Base-by-base conservation (phyloP, 306 rosid genomes). In the Potentilla sterilis region DNA sequence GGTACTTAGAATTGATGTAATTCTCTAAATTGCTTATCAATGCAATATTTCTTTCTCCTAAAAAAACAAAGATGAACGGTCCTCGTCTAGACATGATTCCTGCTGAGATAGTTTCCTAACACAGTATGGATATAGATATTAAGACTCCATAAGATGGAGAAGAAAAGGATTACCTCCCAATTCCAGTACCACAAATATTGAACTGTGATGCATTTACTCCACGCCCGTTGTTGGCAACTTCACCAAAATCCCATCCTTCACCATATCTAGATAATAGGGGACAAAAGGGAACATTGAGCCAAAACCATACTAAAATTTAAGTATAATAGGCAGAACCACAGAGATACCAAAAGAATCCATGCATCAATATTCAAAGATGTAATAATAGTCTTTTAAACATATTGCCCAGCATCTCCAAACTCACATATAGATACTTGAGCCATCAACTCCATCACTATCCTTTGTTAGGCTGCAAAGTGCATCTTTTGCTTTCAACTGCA, bases 241-340 rank as follows among this genome's bases (percentile, higher is more conserved):
- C 98, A 51, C 96, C 98, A 79, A 92, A 95, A 86, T 95, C 96
- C 98, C 98, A 95, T 87, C 98, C 98, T 87, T 95, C 98, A 55
- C 98, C 97, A 85, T 92, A 95, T 85, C 98, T 95, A 74, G 75
- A 18, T 34, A 73, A 59, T 65, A 49, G 67, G 57, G 51, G 74
- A 72, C 64, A 69, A 85, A 79, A 37, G 43, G 59, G 52, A n/a
- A 59, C 19, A 57, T 2, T 73, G 11, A 57, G 42, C 55, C 64
- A 78, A 74, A 66, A 7, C 40, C 43, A 74, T 69, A 49, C 15
- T 42, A 61, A 41, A 44, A 10, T 61, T 42, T 18, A 75, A 74
- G 75, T 51, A 6, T 37, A 66, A 83, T 78, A 73, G 48, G 63
- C 46, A 74, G 77, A 54, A 81, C 57, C 69, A 85, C 21, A 78